phyloP scores from a whole-genome alignment of 2,329 filamentous ascomycete genomes.

The Neopestalotiopsis clavispora region DNA sequence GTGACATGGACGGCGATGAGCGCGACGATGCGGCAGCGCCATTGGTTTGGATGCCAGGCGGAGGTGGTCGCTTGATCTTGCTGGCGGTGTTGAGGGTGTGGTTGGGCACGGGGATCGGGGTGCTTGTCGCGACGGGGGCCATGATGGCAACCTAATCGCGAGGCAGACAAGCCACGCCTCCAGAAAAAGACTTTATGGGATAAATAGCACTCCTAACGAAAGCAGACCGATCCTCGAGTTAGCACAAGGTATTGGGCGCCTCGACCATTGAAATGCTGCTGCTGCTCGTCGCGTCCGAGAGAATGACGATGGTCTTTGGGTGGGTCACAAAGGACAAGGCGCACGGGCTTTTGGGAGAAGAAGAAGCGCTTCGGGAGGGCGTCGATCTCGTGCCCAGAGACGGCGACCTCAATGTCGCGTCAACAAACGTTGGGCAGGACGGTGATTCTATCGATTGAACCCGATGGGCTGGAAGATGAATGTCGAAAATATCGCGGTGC shows the following conservation, averaged over 20 bases:
- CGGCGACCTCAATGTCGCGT: neutral
- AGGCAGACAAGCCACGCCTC: neutral
- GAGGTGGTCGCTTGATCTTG: slow-evolving; percentile 73
- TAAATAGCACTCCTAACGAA: neutral
- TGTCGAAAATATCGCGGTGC: neutral
- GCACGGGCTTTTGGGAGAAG: neutral
- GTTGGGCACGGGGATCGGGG: slow-evolving; percentile 25
- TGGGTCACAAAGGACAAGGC: slow-evolving; percentile 7
- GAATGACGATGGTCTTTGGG: neutral
- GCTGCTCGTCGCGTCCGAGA: slow-evolving; percentile 1
- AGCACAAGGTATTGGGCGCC: neutral
- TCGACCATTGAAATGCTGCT: slow-evolving; percentile 3
- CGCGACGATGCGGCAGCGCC: slow-evolving; percentile 59
- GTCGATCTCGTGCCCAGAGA: neutral
- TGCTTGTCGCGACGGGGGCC: slow-evolving; percentile 59
- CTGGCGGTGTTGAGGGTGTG: slow-evolving; percentile 44
- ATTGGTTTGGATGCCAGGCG: slow-evolving; percentile 70
- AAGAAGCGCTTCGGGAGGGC: neutral
- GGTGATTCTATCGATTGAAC: neutral
- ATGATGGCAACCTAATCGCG: slow-evolving; percentile 40
- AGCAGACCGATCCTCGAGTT: neutral
- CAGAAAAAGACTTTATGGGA: neutral
- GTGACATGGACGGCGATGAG: slow-evolving; percentile 58
- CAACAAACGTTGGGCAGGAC: neutral
- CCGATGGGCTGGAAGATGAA: neutral